Conservation (phyloP, 208 protist genomes). For the Novymonas esmeraldas region DNA sequence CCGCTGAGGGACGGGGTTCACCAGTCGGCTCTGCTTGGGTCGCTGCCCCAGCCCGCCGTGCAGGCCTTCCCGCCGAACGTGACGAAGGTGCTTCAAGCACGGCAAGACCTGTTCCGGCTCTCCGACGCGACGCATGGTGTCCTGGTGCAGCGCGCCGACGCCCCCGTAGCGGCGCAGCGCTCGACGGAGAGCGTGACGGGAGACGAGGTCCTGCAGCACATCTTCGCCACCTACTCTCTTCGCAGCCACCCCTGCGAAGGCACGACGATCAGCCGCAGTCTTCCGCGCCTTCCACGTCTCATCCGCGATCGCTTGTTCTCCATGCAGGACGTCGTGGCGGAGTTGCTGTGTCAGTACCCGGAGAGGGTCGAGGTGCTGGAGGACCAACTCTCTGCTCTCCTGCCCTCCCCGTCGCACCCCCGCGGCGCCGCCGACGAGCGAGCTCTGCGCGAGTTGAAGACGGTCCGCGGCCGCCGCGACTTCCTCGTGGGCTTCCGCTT, state of each 20-base stretch:
- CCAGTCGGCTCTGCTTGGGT: slow-evolving; percentile 29
- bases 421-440: slow-evolving; percentile 4
- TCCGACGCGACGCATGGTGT: slow-evolving; percentile 38
- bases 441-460: slow-evolving; percentile 24
- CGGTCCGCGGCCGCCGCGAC: slow-evolving; percentile 36
- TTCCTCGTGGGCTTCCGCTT: slow-evolving; percentile 81
- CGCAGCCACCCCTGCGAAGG: slow-evolving; percentile 54
- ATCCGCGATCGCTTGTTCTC: slow-evolving; percentile 47
- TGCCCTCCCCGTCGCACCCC: not conserved
- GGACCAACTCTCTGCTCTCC: not conserved
- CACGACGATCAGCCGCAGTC: slow-evolving; percentile 59
- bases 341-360: slow-evolving; percentile 59
- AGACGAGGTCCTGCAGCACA: slow-evolving; percentile 73
- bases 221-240: slow-evolving; percentile 66
- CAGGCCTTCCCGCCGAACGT: slow-evolving; percentile 33
- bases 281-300: slow-evolving; percentile 40
- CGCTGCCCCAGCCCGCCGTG: slow-evolving; percentile 29
- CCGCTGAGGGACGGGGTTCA: slow-evolving; percentile 41
- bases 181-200: slow-evolving; percentile 35
- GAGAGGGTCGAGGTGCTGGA: slow-evolving; percentile 76
- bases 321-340: slow-evolving; percentile 57
- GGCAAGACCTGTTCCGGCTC: slow-evolving; percentile 25
- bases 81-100: slow-evolving; percentile 21
- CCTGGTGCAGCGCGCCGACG: slow-evolving; percentile 74
- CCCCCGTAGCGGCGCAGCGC: slow-evolving; percentile 23